These are phyloP conservation scores for Zanthoxylum bungeanum DNA, from an alignment of 345 rosid species.

Conservation along the genomic window DNA sequence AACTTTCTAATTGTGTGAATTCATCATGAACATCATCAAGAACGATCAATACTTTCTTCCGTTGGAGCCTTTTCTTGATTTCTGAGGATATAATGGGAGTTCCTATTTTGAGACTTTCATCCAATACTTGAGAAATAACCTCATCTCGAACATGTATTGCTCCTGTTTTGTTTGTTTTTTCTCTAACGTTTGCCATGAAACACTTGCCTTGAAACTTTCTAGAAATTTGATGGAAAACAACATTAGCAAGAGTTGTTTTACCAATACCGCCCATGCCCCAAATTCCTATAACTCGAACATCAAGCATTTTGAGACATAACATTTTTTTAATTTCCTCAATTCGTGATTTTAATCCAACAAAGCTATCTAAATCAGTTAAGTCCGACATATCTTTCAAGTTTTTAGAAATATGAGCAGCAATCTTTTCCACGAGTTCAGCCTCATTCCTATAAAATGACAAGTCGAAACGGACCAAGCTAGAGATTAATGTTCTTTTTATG, in stretches of 20 bases:
- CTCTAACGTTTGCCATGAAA: background rate
- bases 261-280: too few species aligned
- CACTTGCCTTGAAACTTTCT: background rate
- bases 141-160: too few species aligned
- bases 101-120: too few species aligned
- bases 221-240: background rate
- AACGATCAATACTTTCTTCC: background rate
- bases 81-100: too few species aligned
- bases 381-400: background rate
- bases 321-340: background rate
- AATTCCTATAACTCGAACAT: background rate
- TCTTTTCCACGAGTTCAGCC: background rate
- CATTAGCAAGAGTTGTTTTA: too few species aligned
- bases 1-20: background rate
- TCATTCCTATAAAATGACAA: background rate
- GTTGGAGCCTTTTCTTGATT: background rate
- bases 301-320: background rate
- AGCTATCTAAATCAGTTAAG: too few species aligned
- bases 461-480: background rate
- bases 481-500: too few species aligned
- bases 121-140: too few species aligned
- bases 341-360: background rate
- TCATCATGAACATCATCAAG: constrained; percentile 5
- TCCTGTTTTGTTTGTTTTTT: background rate
- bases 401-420: background rate